These are phyloP conservation scores for Tulasnella sp. DNA, from an alignment of 768 basidiomycete species.

Conservation along the genomic window DNA sequence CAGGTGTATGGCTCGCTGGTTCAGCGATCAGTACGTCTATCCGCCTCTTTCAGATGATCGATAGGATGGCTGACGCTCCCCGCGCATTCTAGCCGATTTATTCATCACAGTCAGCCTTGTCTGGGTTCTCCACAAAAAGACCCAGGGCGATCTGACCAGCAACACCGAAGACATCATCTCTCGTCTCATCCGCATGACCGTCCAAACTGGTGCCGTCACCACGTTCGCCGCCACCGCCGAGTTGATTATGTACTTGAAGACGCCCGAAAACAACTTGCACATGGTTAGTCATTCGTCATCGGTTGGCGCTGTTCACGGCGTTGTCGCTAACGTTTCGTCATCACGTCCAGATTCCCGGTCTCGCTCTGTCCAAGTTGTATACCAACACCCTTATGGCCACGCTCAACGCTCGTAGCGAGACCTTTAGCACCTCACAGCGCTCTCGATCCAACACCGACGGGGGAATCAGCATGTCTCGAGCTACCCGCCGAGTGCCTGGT, in stretches of 20 bases:
- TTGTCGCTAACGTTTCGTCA: neutral
- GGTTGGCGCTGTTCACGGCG: neutral
- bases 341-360: constrained; percentile 21
- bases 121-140: neutral
- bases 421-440: constrained; percentile 1
- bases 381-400: constrained; percentile 30
- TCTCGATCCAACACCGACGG: neutral
- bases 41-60: neutral
- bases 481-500: neutral
- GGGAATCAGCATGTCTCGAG: neutral
- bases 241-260: constrained; percentile 27
- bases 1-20: constrained; percentile 29
- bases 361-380: constrained; percentile 29
- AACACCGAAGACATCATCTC: constrained; percentile 27
- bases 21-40: constrained; percentile 16
- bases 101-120: constrained; percentile 28
- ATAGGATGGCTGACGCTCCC: neutral
- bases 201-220: constrained; percentile 28
- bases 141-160: neutral
- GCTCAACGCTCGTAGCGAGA: constrained; percentile 27
- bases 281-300: neutral
- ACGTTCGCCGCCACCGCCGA: constrained; percentile 26
- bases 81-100: constrained; percentile 12
- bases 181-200: constrained; percentile 28
- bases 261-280: constrained; percentile 27